Conservation (phyloP, 805 yeast genomes). For the Candida hispaniensis region DNA sequence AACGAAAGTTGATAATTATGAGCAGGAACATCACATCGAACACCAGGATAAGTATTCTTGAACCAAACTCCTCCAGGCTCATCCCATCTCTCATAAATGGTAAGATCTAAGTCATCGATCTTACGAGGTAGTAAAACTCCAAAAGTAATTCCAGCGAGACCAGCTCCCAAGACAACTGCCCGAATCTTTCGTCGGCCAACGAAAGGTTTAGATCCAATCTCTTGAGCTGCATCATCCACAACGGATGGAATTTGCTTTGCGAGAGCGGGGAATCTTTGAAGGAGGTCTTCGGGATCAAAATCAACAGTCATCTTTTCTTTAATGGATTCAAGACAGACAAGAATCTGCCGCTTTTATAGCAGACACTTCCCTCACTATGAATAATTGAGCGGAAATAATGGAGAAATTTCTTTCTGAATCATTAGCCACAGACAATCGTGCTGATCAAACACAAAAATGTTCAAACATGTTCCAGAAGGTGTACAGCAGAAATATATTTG, state of each 20-base stretch:
- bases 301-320: too few relatives aligned
- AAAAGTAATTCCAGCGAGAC: conserved; percentile 23
- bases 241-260: too few relatives aligned
- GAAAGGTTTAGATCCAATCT: conserved; percentile 6
- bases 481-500: too few relatives aligned
- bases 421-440: too few relatives aligned
- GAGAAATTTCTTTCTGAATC: too few relatives aligned
- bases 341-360: too few relatives aligned
- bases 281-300: conserved; percentile 9
- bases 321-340: too few relatives aligned
- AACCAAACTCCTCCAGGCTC: conserved; percentile 24
- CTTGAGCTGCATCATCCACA: conserved; percentile 11
- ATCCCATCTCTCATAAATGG: conserved; percentile 24
- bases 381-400: too few relatives aligned
- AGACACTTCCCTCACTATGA: too few relatives aligned
- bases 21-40: conserved; percentile 21
- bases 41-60: conserved; percentile 21
- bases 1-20: conserved; percentile 24
- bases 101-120: conserved; percentile 20
- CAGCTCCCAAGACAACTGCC: conserved; percentile 24
- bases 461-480: too few relatives aligned
- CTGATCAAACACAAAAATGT: too few relatives aligned
- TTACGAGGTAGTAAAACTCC: conserved; percentile 20
- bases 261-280: conserved; percentile 6
- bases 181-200: conserved; percentile 13